Evolutionary conservation across 495 filamentous ascomycete genomes (phyloP).

Genomic region (Lepidopterella palustris): DNA sequence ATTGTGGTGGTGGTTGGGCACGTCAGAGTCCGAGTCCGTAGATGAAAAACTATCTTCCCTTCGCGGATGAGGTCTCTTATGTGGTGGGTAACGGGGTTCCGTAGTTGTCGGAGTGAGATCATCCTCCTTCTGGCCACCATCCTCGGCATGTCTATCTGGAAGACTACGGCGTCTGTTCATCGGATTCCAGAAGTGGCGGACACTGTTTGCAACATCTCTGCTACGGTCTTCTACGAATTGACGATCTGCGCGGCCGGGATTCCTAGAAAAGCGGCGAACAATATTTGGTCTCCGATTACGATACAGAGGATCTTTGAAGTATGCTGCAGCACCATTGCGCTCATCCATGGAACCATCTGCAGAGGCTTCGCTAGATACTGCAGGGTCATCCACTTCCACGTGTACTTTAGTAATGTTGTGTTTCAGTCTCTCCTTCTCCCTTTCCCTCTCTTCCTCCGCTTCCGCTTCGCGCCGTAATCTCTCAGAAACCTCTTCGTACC

Average conservation of each 20-base stretch:
- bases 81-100: slow-evolving; percentile 4
- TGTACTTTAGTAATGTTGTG: slow-evolving; percentile 18
- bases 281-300: slow-evolving; percentile 34
- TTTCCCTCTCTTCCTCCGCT: slow-evolving; percentile 24
- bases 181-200: slow-evolving; percentile 28
- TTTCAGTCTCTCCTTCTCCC: too few relatives aligned
- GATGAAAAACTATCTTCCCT: slow-evolving; percentile 14
- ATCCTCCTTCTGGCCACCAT: slow-evolving; percentile 20
- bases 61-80: slow-evolving; percentile 22
- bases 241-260: slow-evolving; percentile 13
- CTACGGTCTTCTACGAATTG: slow-evolving; percentile 32
- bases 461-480: slow-evolving; percentile 41
- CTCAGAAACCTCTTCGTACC: slow-evolving; percentile 69
- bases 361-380: slow-evolving; percentile 28
- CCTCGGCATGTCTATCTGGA: slow-evolving; percentile 10
- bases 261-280: slow-evolving; percentile 27
- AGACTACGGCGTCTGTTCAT: slow-evolving; percentile 10
- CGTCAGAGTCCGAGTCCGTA: slow-evolving; percentile 20
- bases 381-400: slow-evolving; percentile 20
- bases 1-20: slow-evolving; percentile 7
- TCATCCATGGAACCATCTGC: slow-evolving; percentile 32
- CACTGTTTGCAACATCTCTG: slow-evolving; percentile 27
- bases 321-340: slow-evolving; percentile 30
- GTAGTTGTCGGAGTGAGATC: slow-evolving; percentile 9
- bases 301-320: slow-evolving; percentile 38